Evolutionary conservation across 306 rosid genomes (phyloP).

Genomic region (Sechiopsis laciniata): DNA sequence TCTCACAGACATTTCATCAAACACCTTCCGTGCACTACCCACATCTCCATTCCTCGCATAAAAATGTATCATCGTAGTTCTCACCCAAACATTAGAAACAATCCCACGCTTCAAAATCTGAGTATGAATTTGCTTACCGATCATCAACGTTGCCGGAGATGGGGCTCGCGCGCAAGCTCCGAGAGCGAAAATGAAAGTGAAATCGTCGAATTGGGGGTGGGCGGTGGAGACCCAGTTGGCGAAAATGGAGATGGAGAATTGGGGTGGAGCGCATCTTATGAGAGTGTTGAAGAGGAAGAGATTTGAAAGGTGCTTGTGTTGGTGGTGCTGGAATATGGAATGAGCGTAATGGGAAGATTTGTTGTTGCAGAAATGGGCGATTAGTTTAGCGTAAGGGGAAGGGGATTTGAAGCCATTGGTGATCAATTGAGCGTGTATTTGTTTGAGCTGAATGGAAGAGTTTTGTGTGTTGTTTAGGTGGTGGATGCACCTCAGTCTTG

Average conservation of each 20-base stretch:
- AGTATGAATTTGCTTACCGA: slow-evolving; percentile 53
- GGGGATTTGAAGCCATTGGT: slow-evolving; percentile 47
- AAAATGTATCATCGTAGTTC: slow-evolving; percentile 50
- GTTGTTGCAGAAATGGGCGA: slow-evolving; percentile 40
- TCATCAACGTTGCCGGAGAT: slow-evolving; percentile 39
- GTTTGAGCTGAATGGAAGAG: slow-evolving; percentile 37
- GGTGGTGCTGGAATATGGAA: slow-evolving; percentile 36
- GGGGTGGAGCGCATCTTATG: slow-evolving; percentile 52
- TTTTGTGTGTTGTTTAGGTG: slow-evolving; percentile 32
- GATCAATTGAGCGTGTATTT: slow-evolving; percentile 58
- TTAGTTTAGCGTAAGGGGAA: slow-evolving; percentile 44
- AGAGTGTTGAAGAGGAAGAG: slow-evolving; percentile 59
- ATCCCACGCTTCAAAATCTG: slow-evolving; percentile 41
- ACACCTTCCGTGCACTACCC: slow-evolving; percentile 48
- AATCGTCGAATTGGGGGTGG: slow-evolving; percentile 40
- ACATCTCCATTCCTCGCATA: slow-evolving; percentile 54
- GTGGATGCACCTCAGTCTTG: slow-evolving; percentile 38
- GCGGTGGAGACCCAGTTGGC: slow-evolving; percentile 38
- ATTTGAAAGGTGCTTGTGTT: slow-evolving; percentile 23
- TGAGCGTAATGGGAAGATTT: slow-evolving; percentile 40
- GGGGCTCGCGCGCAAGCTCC: slow-evolving; percentile 74
- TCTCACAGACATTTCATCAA: slow-evolving; percentile 61
- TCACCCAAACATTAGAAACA: slow-evolving; percentile 42
- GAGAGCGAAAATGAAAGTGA: slow-evolving; percentile 50
- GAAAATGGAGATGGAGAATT: slow-evolving; percentile 40